Evolutionary conservation across 257 asterid species (phyloP).

Genomic region (Solanum arcanum): DNA sequence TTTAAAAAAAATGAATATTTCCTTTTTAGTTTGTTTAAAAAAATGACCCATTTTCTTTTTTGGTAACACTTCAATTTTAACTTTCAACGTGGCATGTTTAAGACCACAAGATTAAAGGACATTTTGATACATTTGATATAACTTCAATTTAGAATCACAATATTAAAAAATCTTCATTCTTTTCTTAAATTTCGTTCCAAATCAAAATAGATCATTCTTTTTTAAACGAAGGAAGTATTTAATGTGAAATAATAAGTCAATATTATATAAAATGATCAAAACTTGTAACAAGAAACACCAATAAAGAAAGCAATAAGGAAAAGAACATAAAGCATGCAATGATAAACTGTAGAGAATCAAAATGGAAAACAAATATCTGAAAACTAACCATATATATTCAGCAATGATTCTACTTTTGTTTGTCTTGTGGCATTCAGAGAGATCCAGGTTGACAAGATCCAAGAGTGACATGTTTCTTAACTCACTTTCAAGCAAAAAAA

Average conservation of each 20-base stretch:
- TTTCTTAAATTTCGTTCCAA: too few species aligned
- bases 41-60: too few species aligned
- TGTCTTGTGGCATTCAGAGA: slow-evolving; percentile 29
- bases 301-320: not conserved
- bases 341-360: not conserved
- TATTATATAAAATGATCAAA: slow-evolving; percentile 6
- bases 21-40: too few species aligned
- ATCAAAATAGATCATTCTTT: too few species aligned
- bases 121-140: too few species aligned
- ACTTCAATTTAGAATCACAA: too few species aligned
- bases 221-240: too few species aligned
- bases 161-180: too few species aligned
- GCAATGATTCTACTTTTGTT: slow-evolving; percentile 16
- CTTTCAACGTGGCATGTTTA: too few species aligned
- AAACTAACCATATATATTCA: not conserved
- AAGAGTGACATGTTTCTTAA: slow-evolving; percentile 6
- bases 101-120: too few species aligned
- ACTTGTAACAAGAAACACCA: not conserved
- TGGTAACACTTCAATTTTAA: too few species aligned
- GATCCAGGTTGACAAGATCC: slow-evolving; percentile 54
- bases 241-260: not conserved
- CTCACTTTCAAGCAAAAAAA: not conserved
- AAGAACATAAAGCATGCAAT: not conserved
- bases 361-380: not conserved
- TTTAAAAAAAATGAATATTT: too few species aligned